Base-by-base conservation (phyloP, 768 basidiomycete species). In the Lactarius akahatsu region DNA sequence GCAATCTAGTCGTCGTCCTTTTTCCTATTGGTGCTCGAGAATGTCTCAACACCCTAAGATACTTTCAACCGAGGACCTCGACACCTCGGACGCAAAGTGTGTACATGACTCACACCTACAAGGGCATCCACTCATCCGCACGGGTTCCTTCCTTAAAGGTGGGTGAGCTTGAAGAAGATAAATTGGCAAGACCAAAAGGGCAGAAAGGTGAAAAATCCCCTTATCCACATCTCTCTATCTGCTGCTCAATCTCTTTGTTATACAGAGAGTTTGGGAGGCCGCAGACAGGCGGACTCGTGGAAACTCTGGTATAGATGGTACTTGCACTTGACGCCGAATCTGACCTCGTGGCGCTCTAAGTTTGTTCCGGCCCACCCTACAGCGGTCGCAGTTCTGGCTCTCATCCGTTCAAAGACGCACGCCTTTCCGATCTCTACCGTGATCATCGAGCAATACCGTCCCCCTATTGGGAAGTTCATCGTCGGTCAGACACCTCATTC, bases 401-500 rank as follows among this genome's bases (percentile, higher is more conserved):
- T 97, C 32, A 80, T 98, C 55, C 83, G 85, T 41, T 94, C 94
- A 54, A 86, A 86, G 75, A 85, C 84, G 9, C 80, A 84, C 66
- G 82, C 85, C 3, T 94, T 93, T 72, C 87, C 86, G 4, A 75
- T 83, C 6, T 92, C 91, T 1, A 94, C 91, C 4, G 83, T 96
- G 62, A 80, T 98, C 70, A 86, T 97, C 71, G 93, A 96, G 73
- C 96, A 97, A 74, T 98, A 90, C 75, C 86, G 96, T 30, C 94
- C 96, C 0, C 93, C 96, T 0, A 82, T 94, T 56, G 89, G 85
- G 71, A 88, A 86, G 68, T 82, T 84, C 69, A 82, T 91, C 66
- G 82, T 96, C 66, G 94, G 92, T 86, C 26, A 67, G 65, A 26
- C 20, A 11, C 6, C 1, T 11, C 2, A 28, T 57, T 16, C 4